Evolutionary conservation across 306 rosid species (phyloP).

Genomic region (barrel medic (Medicago truncatula)): DNA sequence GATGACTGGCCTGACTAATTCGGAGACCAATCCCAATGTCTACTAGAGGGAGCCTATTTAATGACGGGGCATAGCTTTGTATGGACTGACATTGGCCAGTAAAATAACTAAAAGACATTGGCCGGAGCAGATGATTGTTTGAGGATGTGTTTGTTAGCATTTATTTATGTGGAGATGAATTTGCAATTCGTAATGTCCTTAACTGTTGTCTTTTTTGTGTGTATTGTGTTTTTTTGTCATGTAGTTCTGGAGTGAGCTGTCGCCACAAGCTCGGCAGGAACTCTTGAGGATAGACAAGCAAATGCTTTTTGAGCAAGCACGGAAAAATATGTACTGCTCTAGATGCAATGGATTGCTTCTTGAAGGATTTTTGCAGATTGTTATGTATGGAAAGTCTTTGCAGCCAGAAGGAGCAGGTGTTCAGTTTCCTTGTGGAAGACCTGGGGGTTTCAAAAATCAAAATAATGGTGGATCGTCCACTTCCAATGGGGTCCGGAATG

Average conservation of each 20-base stretch:
- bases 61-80: no score
- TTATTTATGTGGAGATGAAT: background rate
- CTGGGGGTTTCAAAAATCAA: slow-evolving; percentile 60
- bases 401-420: slow-evolving; percentile 69
- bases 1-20: no score
- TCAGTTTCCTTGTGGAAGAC: slow-evolving; percentile 55
- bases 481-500: slow-evolving; percentile 65
- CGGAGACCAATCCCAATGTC: no score
- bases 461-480: slow-evolving; percentile 53
- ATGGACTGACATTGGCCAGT: background rate
- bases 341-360: slow-evolving; percentile 97
- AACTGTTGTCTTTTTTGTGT: slow-evolving; percentile 36
- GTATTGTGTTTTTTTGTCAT: slow-evolving; percentile 40
- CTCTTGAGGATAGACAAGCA: slow-evolving; percentile 96
- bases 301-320: slow-evolving; percentile 94
- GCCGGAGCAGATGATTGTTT: background rate
- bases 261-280: slow-evolving; percentile 76
- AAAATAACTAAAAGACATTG: background rate
- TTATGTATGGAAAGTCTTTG: slow-evolving; percentile 89
- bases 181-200: slow-evolving; percentile 18
- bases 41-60: no score
- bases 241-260: slow-evolving; percentile 67
- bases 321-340: slow-evolving; percentile 98
- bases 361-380: slow-evolving; percentile 96
- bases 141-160: background rate